Base-by-base conservation (phyloP, 2,329 filamentous ascomycete genomes). In the Aspergillus intermedius region DNA sequence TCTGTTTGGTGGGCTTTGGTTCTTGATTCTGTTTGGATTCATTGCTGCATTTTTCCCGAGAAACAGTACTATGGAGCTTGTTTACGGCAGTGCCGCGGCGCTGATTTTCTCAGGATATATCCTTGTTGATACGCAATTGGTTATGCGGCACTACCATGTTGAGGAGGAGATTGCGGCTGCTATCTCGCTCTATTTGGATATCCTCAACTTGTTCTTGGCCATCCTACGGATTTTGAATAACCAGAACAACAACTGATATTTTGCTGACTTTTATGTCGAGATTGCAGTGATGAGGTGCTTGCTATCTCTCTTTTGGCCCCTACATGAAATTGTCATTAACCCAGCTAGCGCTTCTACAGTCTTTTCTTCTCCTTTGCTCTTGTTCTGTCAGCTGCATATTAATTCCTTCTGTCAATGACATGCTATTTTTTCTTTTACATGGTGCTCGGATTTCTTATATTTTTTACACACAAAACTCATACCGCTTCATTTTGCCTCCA, bases 91-190 rank as follows among this genome's bases (percentile, higher is more conserved):
- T 6, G 72, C 91, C 12, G 81, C 82, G 0, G 91, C 93, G 2
- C 74, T 98, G 42, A 82, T 98, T 65, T 98, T 98, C 77, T 91
- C 86, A 44, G 91, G 78, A 6, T 98, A 98, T 72, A 94, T 98
- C 53, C 78, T 98, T 42, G 88, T 97, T 42, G 93, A 98, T 67
- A 98, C 93, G 0, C 93, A 98, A 77, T 75, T 98, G 60, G 83
- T 98, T 53, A 86, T 98, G 81, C 83, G 91, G 63, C 88, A 95
- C 70, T 93, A 96, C 73, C 91, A 97, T 64, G 89, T 96, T 46
- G 93, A 98, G 74, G 91, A 96, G 79, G 91, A 96, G 77, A 96
- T 97, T 66, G 90, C 91, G 5, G 91, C 91, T 44, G 85, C 88
- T 8, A 95, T 98, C 70, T 93, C 88, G 65, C 79, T 98, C 44